phyloP scores from a whole-genome alignment of 1,284 basidiomycete species.

The Marasmius tenuissimus region DNA sequence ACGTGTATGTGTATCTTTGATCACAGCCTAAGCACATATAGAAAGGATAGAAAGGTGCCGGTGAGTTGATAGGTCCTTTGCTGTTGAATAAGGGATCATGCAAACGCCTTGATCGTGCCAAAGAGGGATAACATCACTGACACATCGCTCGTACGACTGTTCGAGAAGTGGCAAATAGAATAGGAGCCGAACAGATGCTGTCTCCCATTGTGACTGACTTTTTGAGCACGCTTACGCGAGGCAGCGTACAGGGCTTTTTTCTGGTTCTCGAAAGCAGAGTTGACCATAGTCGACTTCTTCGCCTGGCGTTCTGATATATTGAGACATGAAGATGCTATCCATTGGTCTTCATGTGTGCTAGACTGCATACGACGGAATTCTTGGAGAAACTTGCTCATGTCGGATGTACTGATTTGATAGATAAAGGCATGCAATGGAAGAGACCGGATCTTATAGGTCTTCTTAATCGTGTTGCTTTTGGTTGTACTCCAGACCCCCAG shows the following conservation, averaged over 20 bases:
- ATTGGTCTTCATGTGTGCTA: too few relatives aligned
- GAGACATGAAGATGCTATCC: neutral
- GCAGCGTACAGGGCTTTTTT: slow-evolving; percentile 25
- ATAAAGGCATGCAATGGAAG: neutral
- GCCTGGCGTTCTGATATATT: slow-evolving; percentile 21
- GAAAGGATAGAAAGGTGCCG: too few relatives aligned
- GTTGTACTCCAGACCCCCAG: slow-evolving; percentile 10
- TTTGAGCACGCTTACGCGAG: slow-evolving; percentile 22
- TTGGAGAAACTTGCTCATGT: slow-evolving; percentile 18
- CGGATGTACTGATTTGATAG: neutral
- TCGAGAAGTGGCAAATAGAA: too few relatives aligned
- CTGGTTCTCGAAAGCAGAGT: slow-evolving; percentile 25
- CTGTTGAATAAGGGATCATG: neutral
- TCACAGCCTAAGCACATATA: too few relatives aligned
- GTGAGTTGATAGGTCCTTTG: neutral
- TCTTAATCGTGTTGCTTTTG: slow-evolving; percentile 1
- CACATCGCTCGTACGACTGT: slow-evolving; percentile 17
- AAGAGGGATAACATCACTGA: slow-evolving; percentile 16
- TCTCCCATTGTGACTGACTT: slow-evolving; percentile 20
- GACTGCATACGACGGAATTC: slow-evolving; percentile 20
- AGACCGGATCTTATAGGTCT: slow-evolving; percentile 7
- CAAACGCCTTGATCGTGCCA: slow-evolving; percentile 16
- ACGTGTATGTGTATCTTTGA: too few relatives aligned
- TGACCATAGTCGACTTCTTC: slow-evolving; percentile 22
- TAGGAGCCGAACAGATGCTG: slow-evolving; percentile 17